These are phyloP conservation scores for Leucocoprinus leucothites DNA, from an alignment of 768 basidiomycete species.

Conservation along the genomic window DNA sequence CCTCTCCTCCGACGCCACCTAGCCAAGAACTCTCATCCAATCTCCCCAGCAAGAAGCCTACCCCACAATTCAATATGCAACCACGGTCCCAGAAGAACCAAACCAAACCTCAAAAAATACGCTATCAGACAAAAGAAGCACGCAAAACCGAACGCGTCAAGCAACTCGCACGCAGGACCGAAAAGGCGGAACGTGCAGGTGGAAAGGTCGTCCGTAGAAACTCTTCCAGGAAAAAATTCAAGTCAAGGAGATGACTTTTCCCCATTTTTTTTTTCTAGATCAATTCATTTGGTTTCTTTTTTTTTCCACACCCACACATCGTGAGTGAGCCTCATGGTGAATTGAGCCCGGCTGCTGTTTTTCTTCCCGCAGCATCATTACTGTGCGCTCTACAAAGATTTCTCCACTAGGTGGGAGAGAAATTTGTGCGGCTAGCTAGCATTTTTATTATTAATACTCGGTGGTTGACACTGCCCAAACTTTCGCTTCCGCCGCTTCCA, in stretches of 20 bases:
- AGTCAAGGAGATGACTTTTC: constrained; percentile 13
- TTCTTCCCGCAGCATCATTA: too few species aligned
- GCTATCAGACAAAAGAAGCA: constrained; percentile 17
- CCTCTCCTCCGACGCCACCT: constrained; percentile 9
- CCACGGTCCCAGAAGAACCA: constrained; percentile 3
- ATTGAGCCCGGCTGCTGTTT: neutral
- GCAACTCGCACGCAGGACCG: constrained; percentile 15
- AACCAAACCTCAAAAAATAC: constrained; percentile 15
- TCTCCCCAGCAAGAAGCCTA: constrained; percentile 5
- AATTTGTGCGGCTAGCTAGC: too few species aligned
- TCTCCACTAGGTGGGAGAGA: too few species aligned
- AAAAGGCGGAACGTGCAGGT: constrained; percentile 17
- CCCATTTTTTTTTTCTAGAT: too few species aligned
- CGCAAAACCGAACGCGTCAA: constrained; percentile 16
- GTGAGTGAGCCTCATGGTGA: neutral
- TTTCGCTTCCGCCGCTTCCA: too few species aligned
- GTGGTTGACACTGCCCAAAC: too few species aligned
- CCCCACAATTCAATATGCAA: constrained; percentile 4
- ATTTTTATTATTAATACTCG: too few species aligned
- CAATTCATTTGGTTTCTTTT: too few species aligned
- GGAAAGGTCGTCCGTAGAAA: constrained; percentile 10
- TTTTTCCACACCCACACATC: neutral
- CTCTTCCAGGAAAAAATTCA: constrained; percentile 7
- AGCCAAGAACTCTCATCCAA: neutral
- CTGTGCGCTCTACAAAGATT: too few species aligned